Conservation (phyloP, 2,329 filamentous ascomycete species). For the Trichoderma sp. region DNA sequence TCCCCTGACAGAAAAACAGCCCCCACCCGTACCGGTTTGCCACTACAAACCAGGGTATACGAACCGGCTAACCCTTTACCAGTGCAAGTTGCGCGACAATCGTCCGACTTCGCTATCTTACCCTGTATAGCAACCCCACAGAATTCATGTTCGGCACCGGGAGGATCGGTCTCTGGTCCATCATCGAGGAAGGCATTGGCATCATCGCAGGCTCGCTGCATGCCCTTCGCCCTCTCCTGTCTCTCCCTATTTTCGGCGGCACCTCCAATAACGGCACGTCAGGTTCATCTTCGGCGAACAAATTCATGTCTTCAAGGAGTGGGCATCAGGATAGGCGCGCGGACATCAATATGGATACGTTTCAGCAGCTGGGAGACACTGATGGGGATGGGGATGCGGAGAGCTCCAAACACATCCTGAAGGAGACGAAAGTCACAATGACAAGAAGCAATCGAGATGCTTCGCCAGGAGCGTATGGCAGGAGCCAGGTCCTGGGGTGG, state of each 20-base stretch:
- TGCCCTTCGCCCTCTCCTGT: slow-evolving; percentile 19
- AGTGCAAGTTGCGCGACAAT: slow-evolving; percentile 25
- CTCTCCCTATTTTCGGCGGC: slow-evolving; percentile 20
- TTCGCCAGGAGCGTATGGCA: slow-evolving; percentile 15
- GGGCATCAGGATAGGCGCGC: background rate
- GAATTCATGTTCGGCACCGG: slow-evolving; percentile 24
- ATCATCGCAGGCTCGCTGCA: slow-evolving; percentile 24
- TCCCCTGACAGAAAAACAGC: background rate
- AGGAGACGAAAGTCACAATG: slow-evolving; percentile 21
- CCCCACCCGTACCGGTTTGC: background rate
- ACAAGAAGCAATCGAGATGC: background rate
- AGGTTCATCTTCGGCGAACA: slow-evolving; percentile 2
- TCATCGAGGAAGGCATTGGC: slow-evolving; percentile 22
- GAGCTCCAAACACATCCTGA: slow-evolving; percentile 21
- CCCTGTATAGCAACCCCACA: slow-evolving; percentile 19
- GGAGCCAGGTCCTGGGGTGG: slow-evolving; percentile 14
- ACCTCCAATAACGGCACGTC: background rate
- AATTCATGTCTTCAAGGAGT: slow-evolving; percentile 4
- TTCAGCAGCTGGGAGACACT: slow-evolving; percentile 14
- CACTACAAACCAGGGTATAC: background rate
- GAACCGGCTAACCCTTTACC: slow-evolving; percentile 3
- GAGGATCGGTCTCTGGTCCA: slow-evolving; percentile 22
- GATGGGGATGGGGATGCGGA: slow-evolving; percentile 12
- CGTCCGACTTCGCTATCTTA: slow-evolving; percentile 23
- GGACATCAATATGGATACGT: slow-evolving; percentile 14